Evolutionary conservation across 768 basidiomycete species (phyloP).

Genomic region (Boletus eberwhitei): DNA sequence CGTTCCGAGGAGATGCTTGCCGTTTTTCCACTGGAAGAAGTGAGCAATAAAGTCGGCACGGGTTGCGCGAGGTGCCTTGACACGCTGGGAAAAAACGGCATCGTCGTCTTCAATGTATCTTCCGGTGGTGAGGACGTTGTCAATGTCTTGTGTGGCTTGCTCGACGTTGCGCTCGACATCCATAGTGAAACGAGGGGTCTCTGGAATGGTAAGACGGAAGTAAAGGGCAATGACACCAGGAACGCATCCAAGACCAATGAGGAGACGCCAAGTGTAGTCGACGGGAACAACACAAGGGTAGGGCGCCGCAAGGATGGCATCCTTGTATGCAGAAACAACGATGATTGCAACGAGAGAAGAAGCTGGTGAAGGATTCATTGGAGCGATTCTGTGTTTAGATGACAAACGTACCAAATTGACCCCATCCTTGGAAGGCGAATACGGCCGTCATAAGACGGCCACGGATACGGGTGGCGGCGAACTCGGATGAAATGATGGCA

Average conservation of each 20-base stretch:
- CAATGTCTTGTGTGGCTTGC: conserved; percentile 72
- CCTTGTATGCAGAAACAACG: conserved; percentile 66
- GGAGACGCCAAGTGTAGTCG: conserved; percentile 80
- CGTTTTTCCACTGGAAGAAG: conserved; percentile 74
- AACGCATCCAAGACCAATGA: conserved; percentile 85
- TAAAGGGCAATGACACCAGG: conserved; percentile 81
- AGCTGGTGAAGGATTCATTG: conserved; percentile 32
- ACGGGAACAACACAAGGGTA: conserved; percentile 44
- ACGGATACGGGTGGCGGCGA: conserved; percentile 70
- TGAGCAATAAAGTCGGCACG: conserved; percentile 63
- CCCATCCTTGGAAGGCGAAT: conserved; percentile 86
- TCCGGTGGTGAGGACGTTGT: conserved; percentile 56
- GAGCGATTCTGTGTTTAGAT: neutral
- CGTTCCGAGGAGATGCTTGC: conserved; percentile 74
- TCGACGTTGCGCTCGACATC: conserved; percentile 82
- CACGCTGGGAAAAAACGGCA: conserved; percentile 45
- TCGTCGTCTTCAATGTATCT: conserved; percentile 50
- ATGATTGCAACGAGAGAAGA: conserved; percentile 67
- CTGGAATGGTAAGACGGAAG: conserved; percentile 91
- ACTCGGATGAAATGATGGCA: conserved; percentile 87
- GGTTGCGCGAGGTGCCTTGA: conserved; percentile 65
- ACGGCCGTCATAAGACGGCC: conserved; percentile 90
- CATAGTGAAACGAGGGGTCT: conserved; percentile 90
- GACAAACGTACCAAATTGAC: conserved; percentile 59
- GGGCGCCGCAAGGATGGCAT: conserved; percentile 44